Conservation (phyloP, 768 basidiomycete species). For the Russula olivacea region DNA sequence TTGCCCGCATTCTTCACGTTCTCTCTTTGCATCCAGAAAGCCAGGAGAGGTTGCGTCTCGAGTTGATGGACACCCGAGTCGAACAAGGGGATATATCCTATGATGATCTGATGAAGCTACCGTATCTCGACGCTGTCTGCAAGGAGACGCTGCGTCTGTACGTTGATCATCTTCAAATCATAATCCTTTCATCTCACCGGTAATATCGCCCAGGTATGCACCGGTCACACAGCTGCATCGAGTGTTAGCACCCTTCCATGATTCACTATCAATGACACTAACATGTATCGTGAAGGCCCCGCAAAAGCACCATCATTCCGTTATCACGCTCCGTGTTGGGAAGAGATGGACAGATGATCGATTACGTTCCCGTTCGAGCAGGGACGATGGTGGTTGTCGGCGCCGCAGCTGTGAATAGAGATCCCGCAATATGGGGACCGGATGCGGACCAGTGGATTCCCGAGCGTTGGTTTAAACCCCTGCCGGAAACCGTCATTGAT, state of each 20-base stretch:
- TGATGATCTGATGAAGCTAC: conserved; percentile 34
- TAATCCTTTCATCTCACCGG: neutral
- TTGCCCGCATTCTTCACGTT: conserved; percentile 25
- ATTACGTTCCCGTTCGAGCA: conserved; percentile 2
- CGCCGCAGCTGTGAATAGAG: conserved; percentile 19
- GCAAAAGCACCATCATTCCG: conserved; percentile 11
- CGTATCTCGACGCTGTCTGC: conserved; percentile 37
- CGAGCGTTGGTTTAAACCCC: conserved; percentile 26
- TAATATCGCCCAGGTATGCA: conserved; percentile 5
- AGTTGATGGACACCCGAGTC: conserved; percentile 19
- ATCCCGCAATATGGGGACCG: conserved; percentile 23
- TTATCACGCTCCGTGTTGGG: conserved; percentile 10
- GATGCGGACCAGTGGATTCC: conserved; percentile 24
- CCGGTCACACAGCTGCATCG: conserved; percentile 23
- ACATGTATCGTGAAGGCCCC: conserved; percentile 1
- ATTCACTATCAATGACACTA: neutral
- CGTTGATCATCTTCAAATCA: neutral
- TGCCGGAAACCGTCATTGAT: conserved; percentile 21
- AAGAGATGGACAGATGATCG: conserved; percentile 6
- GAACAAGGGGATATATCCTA: conserved; percentile 27
- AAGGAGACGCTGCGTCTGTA: conserved; percentile 33
- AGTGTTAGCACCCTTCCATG: conserved; percentile 9
- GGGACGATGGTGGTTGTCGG: conserved; percentile 22
- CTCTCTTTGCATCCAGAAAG: conserved; percentile 23
- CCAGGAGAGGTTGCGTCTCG: conserved; percentile 22